Percentiles rank a stretch among this genome's conserved stretches.
phyloP scores from a whole-genome alignment of 1,284 basidiomycete genomes.

The Fomes fomentarius region DNA sequence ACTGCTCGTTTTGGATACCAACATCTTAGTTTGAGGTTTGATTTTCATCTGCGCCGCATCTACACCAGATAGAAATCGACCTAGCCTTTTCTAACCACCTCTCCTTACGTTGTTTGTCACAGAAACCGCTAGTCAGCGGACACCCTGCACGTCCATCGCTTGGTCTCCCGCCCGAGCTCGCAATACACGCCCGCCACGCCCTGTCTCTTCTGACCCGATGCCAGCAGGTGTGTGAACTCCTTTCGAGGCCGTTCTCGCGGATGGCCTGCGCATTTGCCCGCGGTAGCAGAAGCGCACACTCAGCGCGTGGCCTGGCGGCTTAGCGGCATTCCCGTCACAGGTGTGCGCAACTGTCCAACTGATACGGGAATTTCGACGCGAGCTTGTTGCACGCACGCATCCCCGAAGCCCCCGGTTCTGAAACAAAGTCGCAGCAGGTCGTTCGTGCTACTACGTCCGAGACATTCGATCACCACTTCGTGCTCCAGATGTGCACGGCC shows the following conservation, averaged over 20 bases:
- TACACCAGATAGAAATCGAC: not conserved
- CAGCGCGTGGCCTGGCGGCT: constrained; percentile 14
- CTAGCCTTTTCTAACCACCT: not conserved
- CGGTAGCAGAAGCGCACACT: constrained; percentile 13
- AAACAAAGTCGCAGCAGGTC: constrained; percentile 18
- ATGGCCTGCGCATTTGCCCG: constrained; percentile 13
- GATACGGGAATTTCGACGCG: constrained; percentile 21
- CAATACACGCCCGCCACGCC: constrained; percentile 18
- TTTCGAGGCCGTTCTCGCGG: constrained; percentile 20
- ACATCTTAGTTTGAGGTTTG: constrained; percentile 23
- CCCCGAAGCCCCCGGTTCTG: constrained; percentile 7
- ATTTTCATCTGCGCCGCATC: constrained; percentile 9
- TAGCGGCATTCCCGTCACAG: constrained; percentile 21
- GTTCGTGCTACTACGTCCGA: constrained; percentile 12
- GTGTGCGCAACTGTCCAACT: constrained; percentile 16
- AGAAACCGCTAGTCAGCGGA: not conserved
- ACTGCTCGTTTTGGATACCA: constrained; percentile 19
- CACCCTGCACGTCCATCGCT: not conserved
- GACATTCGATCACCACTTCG: constrained; percentile 15
- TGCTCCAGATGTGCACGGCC: constrained; percentile 6
- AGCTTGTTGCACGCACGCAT: constrained; percentile 14
- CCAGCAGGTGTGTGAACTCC: constrained; percentile 25
- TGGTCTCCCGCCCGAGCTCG: not conserved
- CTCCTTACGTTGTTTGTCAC: not conserved
- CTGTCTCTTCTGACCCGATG: constrained; percentile 20